phyloP scores from a whole-genome alignment of 768 basidiomycete species.

The Calocera viscosa region DNA sequence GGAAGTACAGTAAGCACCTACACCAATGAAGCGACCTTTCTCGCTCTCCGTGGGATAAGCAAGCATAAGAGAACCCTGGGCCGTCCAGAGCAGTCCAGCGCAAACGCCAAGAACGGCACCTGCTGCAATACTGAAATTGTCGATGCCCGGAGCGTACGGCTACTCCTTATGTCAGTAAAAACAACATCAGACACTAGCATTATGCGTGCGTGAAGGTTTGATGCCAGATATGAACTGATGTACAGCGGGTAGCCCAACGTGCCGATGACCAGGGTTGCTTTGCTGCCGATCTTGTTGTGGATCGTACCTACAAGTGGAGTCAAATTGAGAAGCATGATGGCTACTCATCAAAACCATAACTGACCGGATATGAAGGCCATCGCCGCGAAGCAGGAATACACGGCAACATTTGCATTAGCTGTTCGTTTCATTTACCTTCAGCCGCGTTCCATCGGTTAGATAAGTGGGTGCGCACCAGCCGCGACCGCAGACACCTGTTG shows the following conservation, averaged over 20 bases:
- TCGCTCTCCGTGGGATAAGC: conserved; percentile 69
- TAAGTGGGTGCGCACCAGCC: background rate
- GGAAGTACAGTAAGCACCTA: background rate
- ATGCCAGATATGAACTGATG: conserved; percentile 56
- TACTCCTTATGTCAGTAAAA: conserved; percentile 10
- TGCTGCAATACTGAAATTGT: conserved; percentile 67
- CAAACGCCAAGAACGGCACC: conserved; percentile 65
- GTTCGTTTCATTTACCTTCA: background rate
- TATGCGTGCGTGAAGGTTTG: background rate
- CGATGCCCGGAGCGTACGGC: conserved; percentile 32
- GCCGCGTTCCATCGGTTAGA: background rate
- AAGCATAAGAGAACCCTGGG: conserved; percentile 75
- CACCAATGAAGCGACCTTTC: conserved; percentile 60
- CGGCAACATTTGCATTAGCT: background rate
- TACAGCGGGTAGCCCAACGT: conserved; percentile 65
- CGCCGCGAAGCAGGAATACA: background rate
- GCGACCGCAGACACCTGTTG: background rate
- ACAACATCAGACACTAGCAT: background rate
- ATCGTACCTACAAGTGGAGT: conserved; percentile 39
- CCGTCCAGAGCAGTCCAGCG: conserved; percentile 64
- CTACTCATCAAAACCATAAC: too few species aligned
- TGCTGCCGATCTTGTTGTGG: conserved; percentile 70
- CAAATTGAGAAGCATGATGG: too few species aligned
- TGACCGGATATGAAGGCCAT: background rate
- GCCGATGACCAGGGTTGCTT: conserved; percentile 59